Conservation (phyloP, 345 rosid genomes). For the Boechera stricta region DNA sequence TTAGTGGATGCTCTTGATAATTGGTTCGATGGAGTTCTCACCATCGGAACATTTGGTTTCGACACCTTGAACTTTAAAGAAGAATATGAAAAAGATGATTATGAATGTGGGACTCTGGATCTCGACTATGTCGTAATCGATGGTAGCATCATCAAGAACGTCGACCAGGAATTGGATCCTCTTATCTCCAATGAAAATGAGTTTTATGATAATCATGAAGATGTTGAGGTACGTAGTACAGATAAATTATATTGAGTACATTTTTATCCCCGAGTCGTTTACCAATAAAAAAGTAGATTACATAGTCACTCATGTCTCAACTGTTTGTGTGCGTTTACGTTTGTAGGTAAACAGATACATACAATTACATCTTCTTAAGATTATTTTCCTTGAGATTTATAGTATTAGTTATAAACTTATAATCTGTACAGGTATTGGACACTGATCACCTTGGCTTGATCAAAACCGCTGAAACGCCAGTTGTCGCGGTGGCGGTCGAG, state of each 20-base stretch:
- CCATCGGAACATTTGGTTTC: slow-evolving; percentile 89
- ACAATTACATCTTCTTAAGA: not conserved
- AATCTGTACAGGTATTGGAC: slow-evolving; percentile 16
- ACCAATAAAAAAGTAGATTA: not conserved
- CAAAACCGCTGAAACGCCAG: slow-evolving; percentile 8
- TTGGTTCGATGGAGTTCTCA: slow-evolving; percentile 83
- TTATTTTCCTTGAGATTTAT: not conserved
- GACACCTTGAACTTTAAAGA: slow-evolving; percentile 59
- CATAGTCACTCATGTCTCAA: not conserved
- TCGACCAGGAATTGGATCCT: slow-evolving; percentile 66
- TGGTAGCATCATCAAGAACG: slow-evolving; percentile 44
- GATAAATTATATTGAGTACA: not conserved
- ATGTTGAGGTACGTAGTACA: slow-evolving; percentile 29
- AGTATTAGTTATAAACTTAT: not conserved
- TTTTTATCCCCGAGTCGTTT: not conserved
- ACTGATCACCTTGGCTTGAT: slow-evolving; percentile 15
- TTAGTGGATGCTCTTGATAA: slow-evolving; percentile 72
- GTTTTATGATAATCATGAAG: slow-evolving; percentile 35
- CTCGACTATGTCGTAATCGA: slow-evolving; percentile 38
- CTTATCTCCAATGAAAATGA: slow-evolving; percentile 54
- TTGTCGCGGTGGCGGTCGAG: slow-evolving; percentile 4
- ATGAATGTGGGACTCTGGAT: slow-evolving; percentile 34
- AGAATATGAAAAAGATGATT: slow-evolving; percentile 38
- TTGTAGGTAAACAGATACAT: not conserved
- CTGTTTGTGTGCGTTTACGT: not conserved